Base-by-base conservation (phyloP, 75 land plant genomes). In the Picea glauca region DNA sequence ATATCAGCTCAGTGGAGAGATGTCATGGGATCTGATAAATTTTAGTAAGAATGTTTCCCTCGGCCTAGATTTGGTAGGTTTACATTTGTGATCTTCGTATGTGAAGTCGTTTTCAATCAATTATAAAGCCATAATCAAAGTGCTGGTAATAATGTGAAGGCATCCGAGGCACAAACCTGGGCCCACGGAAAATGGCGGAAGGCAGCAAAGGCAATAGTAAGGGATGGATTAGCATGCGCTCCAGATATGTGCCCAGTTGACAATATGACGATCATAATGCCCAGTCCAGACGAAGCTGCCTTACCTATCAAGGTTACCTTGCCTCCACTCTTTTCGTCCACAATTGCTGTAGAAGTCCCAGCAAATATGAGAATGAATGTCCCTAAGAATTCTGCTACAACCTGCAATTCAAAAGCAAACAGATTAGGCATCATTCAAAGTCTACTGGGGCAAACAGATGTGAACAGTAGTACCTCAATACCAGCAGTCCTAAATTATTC, bases 161-260 rank as follows among this genome's bases (percentile, higher is more conserved):
- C 12, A 50, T 9, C 56, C 43, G 82, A 90, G 30, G 82, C 83
- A 4, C 88, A 84, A 13, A 92, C 99, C 58, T 96, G 96, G 21
- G 74, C 66, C 94, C 96, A 96, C 0, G 99, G 99, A 81, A 96
- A 96, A 78, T 96, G 97, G 62, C 99, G 98, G 11, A 90, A 78
- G 11, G 90, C 80, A 7, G 99, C 96, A 65, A 96, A 94, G 62
- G 98, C 88, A 26, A 96, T 87, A 35, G 98, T 96, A 74, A 96
- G 83, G 8, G 95, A 83, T 0, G 99, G 99, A 81, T 96, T 96
- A 20, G 90, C 80, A 72, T 96, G 99, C 14, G 99, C 99, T 0
- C 99, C 99, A 0, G 99, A 96, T 81, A 96, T 96, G 84, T 96
- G 99, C 38, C 99, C 99, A 0, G 89, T 89, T 5, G 99, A 82